Base-by-base conservation (phyloP, 1,284 basidiomycete genomes). In the Macrocystidia cucumis region DNA sequence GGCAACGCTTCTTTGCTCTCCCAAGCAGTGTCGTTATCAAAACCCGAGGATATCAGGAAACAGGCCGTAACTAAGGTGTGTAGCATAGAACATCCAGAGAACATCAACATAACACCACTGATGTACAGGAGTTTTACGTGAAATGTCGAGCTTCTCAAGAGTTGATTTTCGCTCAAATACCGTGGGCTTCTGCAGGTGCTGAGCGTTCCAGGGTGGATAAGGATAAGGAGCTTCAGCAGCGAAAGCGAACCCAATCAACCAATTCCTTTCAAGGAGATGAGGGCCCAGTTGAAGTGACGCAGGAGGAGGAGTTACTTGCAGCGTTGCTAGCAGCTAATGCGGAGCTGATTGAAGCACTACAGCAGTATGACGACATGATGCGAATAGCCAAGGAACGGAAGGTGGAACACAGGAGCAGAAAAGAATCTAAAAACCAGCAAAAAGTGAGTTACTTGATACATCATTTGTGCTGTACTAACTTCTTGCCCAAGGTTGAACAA, bases 111-210 rank as follows among this genome's bases (percentile, higher is more conserved):
- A 13, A 18, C 29, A n/a, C n/a, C 19, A 25, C 17, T 30, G 17
- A 30, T 13, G 9, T 16, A 5, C 30, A 87, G 83, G 85, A 88
- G 57, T 88, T 87, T 49, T 71, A 79, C 42, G 46, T 56, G 9
- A 83, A 86, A 50, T 87, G 82, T 51, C 65, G 70, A 13, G 65
- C 69, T 4, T 85, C 81, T 21, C 11, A 46, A 30, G 45, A 46
- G 21, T 34, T 46, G 9, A 43, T 46, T 9, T 46, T 36, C 29
- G 43, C 41, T 12, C 43, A 47, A 30, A 47, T 48, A 35, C 39
- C 47, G 3, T 89, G 86, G 86, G 87, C 87, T 3, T 71, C 74
- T 12, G 75, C 84, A 3, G 69, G 73, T 13, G 84, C 86, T 2
- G 84, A 84, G 47, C 71, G 70, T 23, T 80, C 74, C 4, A 59